These are phyloP conservation scores for Blastocystis sp. DNA, from an alignment of 352 stramenopile genomes.

Conservation along the genomic window DNA sequence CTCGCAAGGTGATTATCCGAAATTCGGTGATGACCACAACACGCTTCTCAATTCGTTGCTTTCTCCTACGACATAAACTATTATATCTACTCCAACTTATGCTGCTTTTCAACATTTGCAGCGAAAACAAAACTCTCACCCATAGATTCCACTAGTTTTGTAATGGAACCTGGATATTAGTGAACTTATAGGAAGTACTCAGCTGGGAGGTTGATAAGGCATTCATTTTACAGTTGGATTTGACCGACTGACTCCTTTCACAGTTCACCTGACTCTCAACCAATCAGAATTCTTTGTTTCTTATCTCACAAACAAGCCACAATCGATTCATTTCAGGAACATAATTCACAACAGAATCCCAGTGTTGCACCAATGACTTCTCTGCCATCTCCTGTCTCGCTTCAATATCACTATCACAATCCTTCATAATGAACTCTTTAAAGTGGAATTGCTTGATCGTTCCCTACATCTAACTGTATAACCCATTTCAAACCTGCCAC, in stretches of 20 bases:
- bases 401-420: slow-evolving; percentile 39
- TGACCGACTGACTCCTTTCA: neutral
- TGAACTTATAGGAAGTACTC: neutral
- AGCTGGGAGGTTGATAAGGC: neutral
- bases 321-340: slow-evolving; percentile 33
- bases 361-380: slow-evolving; percentile 57
- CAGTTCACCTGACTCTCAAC: neutral
- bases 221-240: neutral
- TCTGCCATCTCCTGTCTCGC: slow-evolving; percentile 41
- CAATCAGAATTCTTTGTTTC: slow-evolving; percentile 8
- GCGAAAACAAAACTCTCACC: slow-evolving; percentile 6
- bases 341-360: slow-evolving; percentile 61
- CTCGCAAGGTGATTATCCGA: slow-evolving; percentile 20
- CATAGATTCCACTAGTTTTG: slow-evolving; percentile 37
- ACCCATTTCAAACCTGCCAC: neutral
- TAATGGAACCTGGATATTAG: neutral
- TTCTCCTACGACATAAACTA: neutral
- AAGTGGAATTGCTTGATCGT: slow-evolving; percentile 31
- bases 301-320: neutral
- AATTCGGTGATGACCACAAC: slow-evolving; percentile 35
- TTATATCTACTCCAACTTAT: neutral
- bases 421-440: slow-evolving; percentile 44
- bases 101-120: slow-evolving; percentile 31
- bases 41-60: slow-evolving; percentile 44
- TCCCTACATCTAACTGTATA: neutral